Evolutionary conservation across 495 filamentous ascomycete species (phyloP), one percentile per base, ranked within the genome.

Genomic region (Podospora comata): DNA sequence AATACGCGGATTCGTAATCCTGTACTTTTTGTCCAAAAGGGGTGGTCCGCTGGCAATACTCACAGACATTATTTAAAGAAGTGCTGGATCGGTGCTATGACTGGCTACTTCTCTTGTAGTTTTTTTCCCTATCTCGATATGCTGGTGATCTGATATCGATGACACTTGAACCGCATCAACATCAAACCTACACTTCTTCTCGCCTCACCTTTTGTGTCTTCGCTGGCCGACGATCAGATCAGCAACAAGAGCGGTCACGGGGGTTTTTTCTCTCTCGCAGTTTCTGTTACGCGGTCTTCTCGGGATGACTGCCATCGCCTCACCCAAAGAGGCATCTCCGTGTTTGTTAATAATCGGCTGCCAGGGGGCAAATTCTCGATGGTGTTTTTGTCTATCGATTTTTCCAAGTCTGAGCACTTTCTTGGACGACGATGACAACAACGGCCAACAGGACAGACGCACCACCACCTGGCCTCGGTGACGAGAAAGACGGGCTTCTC

Each of bases 341-440:
- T 26, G 59, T 32, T 32, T 32, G 16, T 61, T 61, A 61, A 61
- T 61, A 61, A 61, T 13, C 59, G 26, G 59, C 26, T 18, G 18
- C 16, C 26, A 32, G 59, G 59, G 59, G 59, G 59, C n/a, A 61
- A 61, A 61, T 28, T 61, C 39, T 61, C 59, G 59, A 34, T 18
- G 27, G 26, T 18, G 19, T 18, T 61, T 61, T 23, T 23, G 59
- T 48, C 39, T 48, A 48, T 48, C 39, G 59, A 61, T 26, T 18
- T 32, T 30, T 28, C 19, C 59, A 61, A 18, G 16, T 6, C 59
- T 61, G 23, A 26, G 26, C 20, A 61, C 13, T 26, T 18, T 9
- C 26, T 18, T 15, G 59, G 59, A 20, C 58, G 7, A 27, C 23
- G 59, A 60, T 23, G 19, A 60, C 19, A 60, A 13, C 27, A 32